Conservation (phyloP, 495 filamentous ascomycete genomes). For the Saxophila tyrrhenica region DNA sequence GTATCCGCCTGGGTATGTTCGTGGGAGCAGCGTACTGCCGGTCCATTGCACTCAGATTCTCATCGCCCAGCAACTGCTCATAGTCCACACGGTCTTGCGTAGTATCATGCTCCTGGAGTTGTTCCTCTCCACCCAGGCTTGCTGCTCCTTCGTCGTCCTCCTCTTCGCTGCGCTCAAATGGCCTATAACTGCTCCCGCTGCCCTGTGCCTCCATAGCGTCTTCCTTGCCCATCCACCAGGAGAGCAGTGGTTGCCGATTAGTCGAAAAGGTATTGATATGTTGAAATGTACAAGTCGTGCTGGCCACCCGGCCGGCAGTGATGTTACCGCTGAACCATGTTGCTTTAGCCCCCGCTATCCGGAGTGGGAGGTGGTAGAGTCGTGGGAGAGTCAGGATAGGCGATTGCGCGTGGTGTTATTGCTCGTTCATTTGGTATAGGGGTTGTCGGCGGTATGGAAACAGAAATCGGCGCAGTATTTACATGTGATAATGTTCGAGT, state of each 20-base stretch:
- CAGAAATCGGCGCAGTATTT: background rate
- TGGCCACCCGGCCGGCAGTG: conserved; percentile 16
- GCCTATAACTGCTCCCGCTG: background rate
- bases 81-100: background rate
- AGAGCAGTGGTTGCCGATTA: background rate
- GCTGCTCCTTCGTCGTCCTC: background rate
- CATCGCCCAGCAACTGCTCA: background rate
- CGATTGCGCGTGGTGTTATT: background rate
- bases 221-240: background rate
- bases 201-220: background rate
- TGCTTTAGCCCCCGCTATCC: conserved; percentile 5
- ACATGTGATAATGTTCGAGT: no score
- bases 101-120: background rate
- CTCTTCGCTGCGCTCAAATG: background rate
- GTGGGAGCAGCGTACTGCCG: conserved; percentile 5
- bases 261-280: background rate
- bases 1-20: conserved; percentile 33
- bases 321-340: conserved; percentile 14
- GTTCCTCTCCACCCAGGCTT: background rate
- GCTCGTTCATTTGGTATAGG: background rate
- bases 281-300: background rate
- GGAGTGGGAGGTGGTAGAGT: conserved; percentile 16
- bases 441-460: background rate
- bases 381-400: conserved; percentile 12
- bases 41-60: conserved; percentile 10